Evolutionary conservation across 140 eudicot genomes (phyloP), one percentile per base, ranked within the genome.

Genomic region (Artemisia princeps): DNA sequence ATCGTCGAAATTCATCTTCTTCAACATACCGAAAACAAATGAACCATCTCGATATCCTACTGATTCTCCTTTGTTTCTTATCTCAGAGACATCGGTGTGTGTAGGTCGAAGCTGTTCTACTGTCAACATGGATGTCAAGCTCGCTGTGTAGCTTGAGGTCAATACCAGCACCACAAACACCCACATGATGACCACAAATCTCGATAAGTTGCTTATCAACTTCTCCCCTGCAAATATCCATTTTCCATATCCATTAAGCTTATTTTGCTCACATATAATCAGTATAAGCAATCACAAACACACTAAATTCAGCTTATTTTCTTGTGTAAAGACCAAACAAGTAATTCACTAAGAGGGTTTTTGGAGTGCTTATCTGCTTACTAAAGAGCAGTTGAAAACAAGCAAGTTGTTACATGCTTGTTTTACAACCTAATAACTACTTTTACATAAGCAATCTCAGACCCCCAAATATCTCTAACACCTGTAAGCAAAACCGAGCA

Each of bases 101-200:
- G 44, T 45, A 1, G 94, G 89, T 13, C 55, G 80, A 42, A 86
- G 79, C 72, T 78, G 65, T 57, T 70, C 76, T 6, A 80, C 83
- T 0, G 89, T 86, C 65, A 86, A 60, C 84, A 74, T 74, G 13
- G 94, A 86, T 15, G 94, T 62, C 71, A 86, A 76, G 77, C 77
- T 86, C 4, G 89, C 94, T 10, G 88, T 83, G 70, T 83, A 83
- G 66, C 94, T 83, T 8, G 88, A 81, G 57, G 87, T 86, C 52
- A 86, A 48, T 14, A 86, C 83, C 0, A 86, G 70, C 50, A 86
- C 86, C 77, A 80, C 89, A 54, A 86, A 80, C 54, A 86, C 62
- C 94, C 94, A 85, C 28, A 85, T 73, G 10, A 78, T 72, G 64
- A 85, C 75, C 78, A 86, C 94, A 20, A 86, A 86, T 50, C 73